Percentiles rank a stretch among this genome's conserved stretches.
These are phyloP conservation scores for Saccharomycopsis fibuligera DNA, from an alignment of 805 yeast genomes.

Conservation along the genomic window DNA sequence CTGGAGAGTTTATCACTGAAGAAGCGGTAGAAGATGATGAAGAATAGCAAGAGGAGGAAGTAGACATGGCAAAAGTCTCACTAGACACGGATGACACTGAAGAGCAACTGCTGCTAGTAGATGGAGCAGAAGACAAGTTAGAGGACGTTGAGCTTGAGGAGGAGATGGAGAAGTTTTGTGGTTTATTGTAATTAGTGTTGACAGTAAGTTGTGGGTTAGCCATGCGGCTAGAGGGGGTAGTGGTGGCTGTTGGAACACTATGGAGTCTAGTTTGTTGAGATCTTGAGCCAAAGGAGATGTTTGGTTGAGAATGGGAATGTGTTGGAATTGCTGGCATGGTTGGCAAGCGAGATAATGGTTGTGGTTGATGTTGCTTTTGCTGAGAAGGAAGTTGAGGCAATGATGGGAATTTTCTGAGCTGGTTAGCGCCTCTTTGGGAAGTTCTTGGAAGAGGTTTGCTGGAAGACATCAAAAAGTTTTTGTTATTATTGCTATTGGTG, in stretches of 20 bases:
- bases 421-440: not conserved
- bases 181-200: not conserved
- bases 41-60: not conserved
- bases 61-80: not conserved
- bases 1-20: not conserved
- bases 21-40: not conserved
- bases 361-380: not conserved
- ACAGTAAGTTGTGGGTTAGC: not conserved
- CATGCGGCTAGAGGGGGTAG: not conserved
- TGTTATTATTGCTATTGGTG: not conserved
- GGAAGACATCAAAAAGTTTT: slow-evolving; percentile 1
- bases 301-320: slow-evolving; percentile 12
- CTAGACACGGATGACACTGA: not conserved
- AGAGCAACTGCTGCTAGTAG: not conserved
- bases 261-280: slow-evolving; percentile 13
- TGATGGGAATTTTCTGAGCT: slow-evolving; percentile 16
- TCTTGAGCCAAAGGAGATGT: no score
- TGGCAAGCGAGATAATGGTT: slow-evolving; percentile 6
- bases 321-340: not conserved
- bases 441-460: slow-evolving; percentile 1
- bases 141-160: not conserved
- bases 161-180: not conserved
- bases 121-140: not conserved
- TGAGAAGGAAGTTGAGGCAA: slow-evolving; percentile 12
- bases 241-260: slow-evolving; percentile 13